These are phyloP conservation scores for Cutaneotrichosporon sp. DNA, from an alignment of 1,284 basidiomycete species.

Conservation along the genomic window DNA sequence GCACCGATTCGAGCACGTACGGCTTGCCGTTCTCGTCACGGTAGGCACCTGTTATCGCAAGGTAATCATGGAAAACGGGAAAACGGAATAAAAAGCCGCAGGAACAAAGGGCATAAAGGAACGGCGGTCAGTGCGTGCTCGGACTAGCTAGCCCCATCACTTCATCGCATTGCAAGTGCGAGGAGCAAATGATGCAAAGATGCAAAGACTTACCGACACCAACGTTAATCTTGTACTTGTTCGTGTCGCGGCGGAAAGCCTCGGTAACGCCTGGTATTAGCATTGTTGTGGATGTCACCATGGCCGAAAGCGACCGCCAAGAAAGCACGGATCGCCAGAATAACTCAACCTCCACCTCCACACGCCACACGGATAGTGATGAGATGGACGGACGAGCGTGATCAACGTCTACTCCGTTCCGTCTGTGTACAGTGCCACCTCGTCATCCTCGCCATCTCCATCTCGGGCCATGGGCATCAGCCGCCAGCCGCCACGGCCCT, in stretches of 20 bases:
- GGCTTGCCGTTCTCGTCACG: slow-evolving; percentile 94
- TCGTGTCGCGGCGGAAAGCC: slow-evolving; percentile 74
- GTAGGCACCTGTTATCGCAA: slow-evolving; percentile 16
- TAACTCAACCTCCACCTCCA: not conserved
- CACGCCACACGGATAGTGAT: not conserved
- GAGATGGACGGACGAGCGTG: not conserved
- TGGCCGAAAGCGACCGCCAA: not conserved
- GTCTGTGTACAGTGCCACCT: not conserved
- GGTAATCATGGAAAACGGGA: no score
- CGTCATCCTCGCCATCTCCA: no score
- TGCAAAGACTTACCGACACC: slow-evolving; percentile 77
- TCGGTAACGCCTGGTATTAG: slow-evolving; percentile 46
- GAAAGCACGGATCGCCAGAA: not conserved
- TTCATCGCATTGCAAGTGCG: no score
- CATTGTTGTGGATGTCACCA: not conserved
- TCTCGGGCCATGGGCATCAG: not conserved
- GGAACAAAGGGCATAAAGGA: no score
- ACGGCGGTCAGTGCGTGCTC: no score
- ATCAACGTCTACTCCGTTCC: not conserved
- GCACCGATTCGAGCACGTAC: slow-evolving; percentile 86
- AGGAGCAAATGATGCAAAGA: no score
- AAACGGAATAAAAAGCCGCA: no score
- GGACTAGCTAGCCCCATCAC: no score
- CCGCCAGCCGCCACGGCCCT: no score
- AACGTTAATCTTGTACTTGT: slow-evolving; percentile 91